These are phyloP conservation scores for Leccinellum albellum DNA, from an alignment of 768 basidiomycete genomes.

Conservation along the genomic window DNA sequence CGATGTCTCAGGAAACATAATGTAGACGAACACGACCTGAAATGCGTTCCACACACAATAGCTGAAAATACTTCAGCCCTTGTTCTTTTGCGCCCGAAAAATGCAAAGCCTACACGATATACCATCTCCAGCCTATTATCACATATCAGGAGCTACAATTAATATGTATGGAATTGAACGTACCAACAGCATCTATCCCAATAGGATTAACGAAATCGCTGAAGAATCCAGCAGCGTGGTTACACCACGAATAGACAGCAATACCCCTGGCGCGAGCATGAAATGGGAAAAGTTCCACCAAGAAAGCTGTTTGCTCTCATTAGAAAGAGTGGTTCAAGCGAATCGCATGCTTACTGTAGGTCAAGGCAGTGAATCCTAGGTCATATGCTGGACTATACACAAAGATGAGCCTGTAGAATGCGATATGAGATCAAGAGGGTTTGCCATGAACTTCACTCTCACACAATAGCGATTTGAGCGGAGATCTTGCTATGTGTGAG, in stretches of 20 bases:
- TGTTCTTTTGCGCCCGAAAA: neutral
- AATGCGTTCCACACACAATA: neutral
- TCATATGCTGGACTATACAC: neutral
- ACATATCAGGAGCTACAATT: neutral
- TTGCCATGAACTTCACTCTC: neutral
- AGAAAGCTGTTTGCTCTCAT: slow-evolving; percentile 40
- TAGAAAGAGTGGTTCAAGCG: neutral
- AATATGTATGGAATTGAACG: neutral
- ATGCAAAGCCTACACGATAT: neutral
- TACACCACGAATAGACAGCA: slow-evolving; percentile 56
- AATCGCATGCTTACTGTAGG: neutral
- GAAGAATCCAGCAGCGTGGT: slow-evolving; percentile 30
- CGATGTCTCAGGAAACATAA: neutral
- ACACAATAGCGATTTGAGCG: slow-evolving; percentile 10
- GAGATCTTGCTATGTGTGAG: slow-evolving; percentile 1
- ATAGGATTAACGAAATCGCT: slow-evolving; percentile 9
- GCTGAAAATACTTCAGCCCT: neutral
- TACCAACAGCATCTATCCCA: too few relatives aligned
- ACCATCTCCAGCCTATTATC: neutral
- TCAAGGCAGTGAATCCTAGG: slow-evolving; percentile 6
- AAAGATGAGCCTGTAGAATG: slow-evolving; percentile 6
- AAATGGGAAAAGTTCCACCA: slow-evolving; percentile 64
- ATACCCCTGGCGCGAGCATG: slow-evolving; percentile 48
- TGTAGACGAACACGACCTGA: neutral
- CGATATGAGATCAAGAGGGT: neutral